Base-by-base conservation (phyloP, 2,329 filamentous ascomycete species). In the Claviceps africana region DNA sequence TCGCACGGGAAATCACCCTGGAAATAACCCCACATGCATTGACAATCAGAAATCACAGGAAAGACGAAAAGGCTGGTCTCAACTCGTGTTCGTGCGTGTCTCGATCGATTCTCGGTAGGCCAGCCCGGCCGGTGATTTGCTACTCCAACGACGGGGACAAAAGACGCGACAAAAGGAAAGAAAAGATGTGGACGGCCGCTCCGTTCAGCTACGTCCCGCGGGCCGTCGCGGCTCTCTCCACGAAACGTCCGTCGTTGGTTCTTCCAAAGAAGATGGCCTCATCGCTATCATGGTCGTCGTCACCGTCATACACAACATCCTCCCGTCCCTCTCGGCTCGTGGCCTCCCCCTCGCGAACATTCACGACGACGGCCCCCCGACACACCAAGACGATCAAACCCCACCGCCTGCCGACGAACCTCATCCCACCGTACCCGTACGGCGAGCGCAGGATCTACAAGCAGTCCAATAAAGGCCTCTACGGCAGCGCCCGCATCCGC, bases 381-480 rank as follows among this genome's bases (percentile, higher is more conserved):
- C 60, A 60, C 37, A 64, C 65, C 37, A 72, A 73, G 58, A 72
- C 70, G n/a, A 65, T 72, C 61, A 64, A 65, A 50, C 61, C 68
- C 30, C 63, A 70, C 51, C 71, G 68, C 39, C 70, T 78, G 53
- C 75, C 75, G 35, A 61, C 64, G 53, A 70, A 66, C 15, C 66
- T 74, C n/a, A 75, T 81, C 53, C 82, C 82, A 11, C 70, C 73
- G 3, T 93, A 93, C 67, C 87, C 87, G 1, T 83, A 86, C 68
- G 86, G 86, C 48, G 76, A 78, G 51, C 78, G 83, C 53, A 72
- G 66, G 56, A 71, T 82, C 58, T 93, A 86, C 76, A 90, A 91
- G 71, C 87, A 93, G 69, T 82, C 83, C 59, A 87, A 89, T 72
- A 75, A 72, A 54, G 85, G 85, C 46, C 80, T 89, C 9, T 88